A percentile compares a stretch with the other conserved stretches of the same genome.
Conservation (phyloP, 1,139 yeast species). For the Saccharomyces pastorianus region DNA sequence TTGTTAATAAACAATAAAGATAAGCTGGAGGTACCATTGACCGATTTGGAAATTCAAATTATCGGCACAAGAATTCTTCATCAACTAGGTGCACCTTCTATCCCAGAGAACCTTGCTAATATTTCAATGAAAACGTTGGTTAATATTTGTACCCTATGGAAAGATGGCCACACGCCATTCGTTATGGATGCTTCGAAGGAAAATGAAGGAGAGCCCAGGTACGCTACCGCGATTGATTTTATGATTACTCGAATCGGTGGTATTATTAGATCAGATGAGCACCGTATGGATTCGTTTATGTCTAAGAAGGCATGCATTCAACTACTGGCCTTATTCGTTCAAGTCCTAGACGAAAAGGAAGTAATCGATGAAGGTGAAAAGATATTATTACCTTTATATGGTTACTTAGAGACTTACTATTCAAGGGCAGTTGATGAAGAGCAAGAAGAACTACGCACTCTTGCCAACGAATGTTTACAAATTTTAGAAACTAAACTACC, state of each 20-base stretch:
- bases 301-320: conserved; percentile 65
- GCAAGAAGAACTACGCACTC: conserved; percentile 44
- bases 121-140: conserved; percentile 65
- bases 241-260: conserved; percentile 53
- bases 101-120: conserved; percentile 55
- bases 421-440: conserved; percentile 33
- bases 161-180: conserved; percentile 37
- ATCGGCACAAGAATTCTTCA: conserved; percentile 63
- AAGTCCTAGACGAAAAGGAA: conserved; percentile 39
- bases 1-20: conserved; percentile 40
- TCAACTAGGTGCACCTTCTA: conserved; percentile 72
- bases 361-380: conserved; percentile 38
- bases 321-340: conserved; percentile 48
- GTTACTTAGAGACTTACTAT: conserved; percentile 41
- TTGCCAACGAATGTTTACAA: conserved; percentile 62
- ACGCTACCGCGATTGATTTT: conserved; percentile 50
- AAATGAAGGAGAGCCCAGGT: conserved; percentile 17
- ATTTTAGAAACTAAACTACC: conserved; percentile 67
- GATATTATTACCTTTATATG: conserved; percentile 54
- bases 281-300: conserved; percentile 41
- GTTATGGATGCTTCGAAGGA: conserved; percentile 23
- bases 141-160: conserved; percentile 57
- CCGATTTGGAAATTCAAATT: conserved; percentile 44
- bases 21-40: conserved; percentile 28
- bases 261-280: conserved; percentile 58